Conservation (phyloP, 2,329 filamentous ascomycete species). For the Epichloe gansuensis region DNA sequence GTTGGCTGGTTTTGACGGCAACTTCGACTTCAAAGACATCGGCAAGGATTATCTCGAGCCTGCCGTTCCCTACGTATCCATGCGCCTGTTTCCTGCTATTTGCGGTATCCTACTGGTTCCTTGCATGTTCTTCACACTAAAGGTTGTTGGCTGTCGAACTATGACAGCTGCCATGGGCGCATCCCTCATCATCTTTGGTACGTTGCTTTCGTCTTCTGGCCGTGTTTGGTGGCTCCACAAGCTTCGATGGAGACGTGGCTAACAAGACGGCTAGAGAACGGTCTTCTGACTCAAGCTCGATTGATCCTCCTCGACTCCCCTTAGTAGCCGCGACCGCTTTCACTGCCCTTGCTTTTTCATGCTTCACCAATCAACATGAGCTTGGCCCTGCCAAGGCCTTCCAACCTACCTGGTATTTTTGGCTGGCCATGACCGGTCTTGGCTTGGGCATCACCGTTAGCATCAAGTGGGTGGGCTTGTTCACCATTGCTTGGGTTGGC, state of each 20-base stretch:
- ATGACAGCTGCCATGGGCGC: slow-evolving; percentile 75
- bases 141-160: slow-evolving; percentile 79
- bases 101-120: slow-evolving; percentile 82
- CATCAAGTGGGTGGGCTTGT: slow-evolving; percentile 98
- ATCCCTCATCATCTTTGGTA: slow-evolving; percentile 82
- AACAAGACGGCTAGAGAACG: slow-evolving; percentile 58
- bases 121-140: slow-evolving; percentile 88
- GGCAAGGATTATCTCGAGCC: slow-evolving; percentile 97
- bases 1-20: slow-evolving; percentile 86
- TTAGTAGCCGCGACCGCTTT: slow-evolving; percentile 87
- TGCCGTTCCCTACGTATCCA: slow-evolving; percentile 89
- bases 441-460: slow-evolving; percentile 82
- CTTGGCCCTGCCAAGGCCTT: slow-evolving; percentile 83
- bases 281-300: slow-evolving; percentile 85
- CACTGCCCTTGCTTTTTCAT: slow-evolving; percentile 79
- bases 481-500: slow-evolving; percentile 98
- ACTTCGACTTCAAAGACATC: slow-evolving; percentile 99
- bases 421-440: slow-evolving; percentile 77
- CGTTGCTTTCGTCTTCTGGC: slow-evolving; percentile 21
- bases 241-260: slow-evolving; percentile 10
- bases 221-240: background rate
- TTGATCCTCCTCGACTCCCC: slow-evolving; percentile 90
- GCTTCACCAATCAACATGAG: slow-evolving; percentile 95
- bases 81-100: slow-evolving; percentile 86
- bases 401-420: slow-evolving; percentile 92